These are phyloP conservation scores for Nymphaea colorata DNA, from an alignment of 164 flowering plant species.

Conservation along the genomic window DNA sequence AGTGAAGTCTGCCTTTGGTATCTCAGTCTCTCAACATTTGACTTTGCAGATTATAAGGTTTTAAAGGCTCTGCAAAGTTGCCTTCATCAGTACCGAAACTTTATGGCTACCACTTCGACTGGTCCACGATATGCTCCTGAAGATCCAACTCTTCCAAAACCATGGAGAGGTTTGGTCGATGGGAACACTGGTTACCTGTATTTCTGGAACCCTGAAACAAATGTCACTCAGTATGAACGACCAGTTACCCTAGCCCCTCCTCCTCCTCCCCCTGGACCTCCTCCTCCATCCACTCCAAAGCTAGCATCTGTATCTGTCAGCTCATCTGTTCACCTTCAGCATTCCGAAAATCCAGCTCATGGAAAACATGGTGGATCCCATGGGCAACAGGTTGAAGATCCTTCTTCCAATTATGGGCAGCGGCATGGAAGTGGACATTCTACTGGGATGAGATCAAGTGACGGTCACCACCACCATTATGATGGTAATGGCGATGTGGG, in stretches of 20 bases:
- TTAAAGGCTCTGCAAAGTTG: no score
- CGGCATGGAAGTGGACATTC: background rate
- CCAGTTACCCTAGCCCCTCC: constrained; percentile 24
- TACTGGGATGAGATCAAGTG: background rate
- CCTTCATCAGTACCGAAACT: no score
- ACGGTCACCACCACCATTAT: background rate
- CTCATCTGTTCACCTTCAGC: constrained; percentile 45
- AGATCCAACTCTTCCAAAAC: constrained; percentile 89
- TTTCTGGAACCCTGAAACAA: constrained; percentile 92
- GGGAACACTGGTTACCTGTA: constrained; percentile 79
- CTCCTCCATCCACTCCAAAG: constrained; percentile 15
- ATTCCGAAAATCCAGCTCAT: constrained; percentile 6
- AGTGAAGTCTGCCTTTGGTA: no score
- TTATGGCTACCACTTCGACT: constrained; percentile 12
- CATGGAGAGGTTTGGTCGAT: constrained; percentile 92
- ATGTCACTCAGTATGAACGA: constrained; percentile 89
- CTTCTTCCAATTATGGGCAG: background rate
- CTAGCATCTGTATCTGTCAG: constrained; percentile 22
- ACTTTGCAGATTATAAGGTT: no score
- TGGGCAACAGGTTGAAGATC: background rate
- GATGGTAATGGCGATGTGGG: constrained; percentile 18
- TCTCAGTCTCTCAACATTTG: no score
- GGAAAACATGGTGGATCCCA: background rate
- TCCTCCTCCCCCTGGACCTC: constrained; percentile 7
- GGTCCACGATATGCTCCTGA: constrained; percentile 72